Base-by-base conservation (phyloP, 2,329 filamentous ascomycete genomes). In the Cercospora berteroae region DNA sequence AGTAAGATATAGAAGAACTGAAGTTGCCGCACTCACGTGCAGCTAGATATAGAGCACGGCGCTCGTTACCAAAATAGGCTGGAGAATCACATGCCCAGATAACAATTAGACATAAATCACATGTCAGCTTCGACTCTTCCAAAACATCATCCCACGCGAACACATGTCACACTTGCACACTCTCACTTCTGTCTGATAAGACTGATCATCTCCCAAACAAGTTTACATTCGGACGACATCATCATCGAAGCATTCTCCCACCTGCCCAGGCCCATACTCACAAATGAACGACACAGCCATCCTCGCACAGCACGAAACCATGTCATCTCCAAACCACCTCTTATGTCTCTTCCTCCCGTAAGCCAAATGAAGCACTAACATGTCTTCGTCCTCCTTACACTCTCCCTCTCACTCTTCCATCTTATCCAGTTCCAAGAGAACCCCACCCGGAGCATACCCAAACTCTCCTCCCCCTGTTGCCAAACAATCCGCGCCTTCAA, bases 141-240 rank as follows among this genome's bases (percentile, higher is more conserved):
- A 55, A 58, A 58, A 58, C 55, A 31, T 10, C 27, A 20, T 31
- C 55, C 55, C 55, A 58, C 55, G 55, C 55, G 52, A 29, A 57
- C 25, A 57, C 9, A 57, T 57, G n/a, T 36, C 55, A 58, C 27
- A 58, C 29, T 33, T 36, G 27, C 55, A 36, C 55, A 58, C 12
- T 58, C 55, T 58, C 31, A 18, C 29, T 36, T 36, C 55, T 58
- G 55, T 58, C 29, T 58, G 27, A 36, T 29, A 58, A 58, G 16
- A 58, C n/a, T 23, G 55, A 36, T 58, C 55, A 58, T 58, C 16
- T 18, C 55, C 29, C 27, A 64, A 25, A 64, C 61, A 64, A 48
- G 13, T 25, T 48, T 33, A 10, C 61, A 64, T 52, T 39, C 36
- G 61, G 57, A 25, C 29, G 29, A 27, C 9, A 20, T 58, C 55